Evolutionary conservation across 306 rosid species (phyloP).

Genomic region (Sindora glabra): DNA sequence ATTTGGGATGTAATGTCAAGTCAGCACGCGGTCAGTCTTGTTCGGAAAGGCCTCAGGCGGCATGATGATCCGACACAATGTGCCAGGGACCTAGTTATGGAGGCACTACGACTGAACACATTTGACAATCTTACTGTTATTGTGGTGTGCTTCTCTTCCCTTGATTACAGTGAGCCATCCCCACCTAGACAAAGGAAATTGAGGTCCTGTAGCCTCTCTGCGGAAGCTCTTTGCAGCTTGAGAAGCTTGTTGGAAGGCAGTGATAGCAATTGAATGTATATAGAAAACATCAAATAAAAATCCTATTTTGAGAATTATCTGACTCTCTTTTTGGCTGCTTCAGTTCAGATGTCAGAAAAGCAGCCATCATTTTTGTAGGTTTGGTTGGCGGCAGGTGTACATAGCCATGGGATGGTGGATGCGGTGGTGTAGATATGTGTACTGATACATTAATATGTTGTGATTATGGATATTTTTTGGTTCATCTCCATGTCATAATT

Average conservation of each 20-base stretch:
- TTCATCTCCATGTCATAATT: too few relatives aligned
- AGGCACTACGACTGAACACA: slow-evolving; percentile 68
- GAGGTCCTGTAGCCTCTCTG: slow-evolving; percentile 77
- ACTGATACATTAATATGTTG: too few relatives aligned
- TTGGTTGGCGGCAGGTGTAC: slow-evolving; percentile 39
- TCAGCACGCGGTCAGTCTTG: slow-evolving; percentile 80
- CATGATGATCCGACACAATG: slow-evolving; percentile 74
- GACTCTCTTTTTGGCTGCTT: slow-evolving; percentile 51
- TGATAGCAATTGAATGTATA: slow-evolving; percentile 48
- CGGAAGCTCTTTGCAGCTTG: slow-evolving; percentile 85
- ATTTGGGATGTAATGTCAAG: slow-evolving; percentile 93
- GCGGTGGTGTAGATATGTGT: slow-evolving; percentile 32
- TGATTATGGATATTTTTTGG: too few relatives aligned
- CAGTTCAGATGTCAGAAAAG: slow-evolving; percentile 39
- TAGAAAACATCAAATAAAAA: too few relatives aligned
- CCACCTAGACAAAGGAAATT: slow-evolving; percentile 46
- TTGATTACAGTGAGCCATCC: slow-evolving; percentile 34
- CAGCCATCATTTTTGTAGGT: slow-evolving; percentile 52
- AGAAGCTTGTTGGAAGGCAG: slow-evolving; percentile 67
- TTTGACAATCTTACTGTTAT: slow-evolving; percentile 82
- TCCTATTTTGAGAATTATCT: slow-evolving; percentile 7
- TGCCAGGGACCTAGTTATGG: slow-evolving; percentile 81
- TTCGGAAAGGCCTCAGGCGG: slow-evolving; percentile 63
- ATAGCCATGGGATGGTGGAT: slow-evolving; percentile 23
- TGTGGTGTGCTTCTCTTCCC: slow-evolving; percentile 59